Evolutionary conservation across 1,139 yeast species (phyloP).

Genomic region (Pichia sp.): DNA sequence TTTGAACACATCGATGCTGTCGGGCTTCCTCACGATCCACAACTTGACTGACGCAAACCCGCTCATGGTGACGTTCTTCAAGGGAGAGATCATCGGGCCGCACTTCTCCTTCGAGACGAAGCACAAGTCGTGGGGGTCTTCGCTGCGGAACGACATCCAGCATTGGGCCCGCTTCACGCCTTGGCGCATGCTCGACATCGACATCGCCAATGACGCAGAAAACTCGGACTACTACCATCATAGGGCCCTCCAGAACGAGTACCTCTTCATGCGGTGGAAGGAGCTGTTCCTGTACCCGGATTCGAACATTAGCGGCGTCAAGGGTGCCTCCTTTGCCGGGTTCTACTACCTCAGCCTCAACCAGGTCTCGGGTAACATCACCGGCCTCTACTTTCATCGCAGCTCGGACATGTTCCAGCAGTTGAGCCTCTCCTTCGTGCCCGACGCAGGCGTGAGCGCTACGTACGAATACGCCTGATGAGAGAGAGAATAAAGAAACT

Average conservation of each 20-base stretch:
- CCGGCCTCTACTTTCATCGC: conserved; percentile 79
- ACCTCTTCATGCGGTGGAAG: conserved; percentile 91
- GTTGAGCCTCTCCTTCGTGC: conserved; percentile 47
- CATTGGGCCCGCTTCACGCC: conserved; percentile 2
- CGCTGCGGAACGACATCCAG: not conserved
- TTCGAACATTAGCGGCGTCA: conserved; percentile 58
- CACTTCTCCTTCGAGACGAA: conserved; percentile 46
- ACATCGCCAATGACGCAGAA: conserved; percentile 26
- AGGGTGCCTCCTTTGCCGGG: conserved; percentile 89
- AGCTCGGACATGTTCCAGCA: conserved; percentile 75
- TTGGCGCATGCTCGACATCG: not conserved
- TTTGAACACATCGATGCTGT: conserved; percentile 52
- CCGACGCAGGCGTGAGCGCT: conserved; percentile 38
- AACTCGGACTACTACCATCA: conserved; percentile 33
- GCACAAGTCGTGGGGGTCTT: conserved; percentile 55
- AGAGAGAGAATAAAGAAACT: not conserved
- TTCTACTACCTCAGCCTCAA: conserved; percentile 84
- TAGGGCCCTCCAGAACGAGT: conserved; percentile 39
- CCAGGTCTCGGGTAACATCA: conserved; percentile 67
- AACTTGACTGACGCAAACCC: conserved; percentile 78
- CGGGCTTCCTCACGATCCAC: conserved; percentile 76
- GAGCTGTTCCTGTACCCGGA: conserved; percentile 85
- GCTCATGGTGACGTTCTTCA: conserved; percentile 79
- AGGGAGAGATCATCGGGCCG: conserved; percentile 77
- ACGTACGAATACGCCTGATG: conserved; percentile 35